Evolutionary conservation across 108 stramenopile species (phyloP).

Genomic region (Stephanodiscus minutulus): DNA sequence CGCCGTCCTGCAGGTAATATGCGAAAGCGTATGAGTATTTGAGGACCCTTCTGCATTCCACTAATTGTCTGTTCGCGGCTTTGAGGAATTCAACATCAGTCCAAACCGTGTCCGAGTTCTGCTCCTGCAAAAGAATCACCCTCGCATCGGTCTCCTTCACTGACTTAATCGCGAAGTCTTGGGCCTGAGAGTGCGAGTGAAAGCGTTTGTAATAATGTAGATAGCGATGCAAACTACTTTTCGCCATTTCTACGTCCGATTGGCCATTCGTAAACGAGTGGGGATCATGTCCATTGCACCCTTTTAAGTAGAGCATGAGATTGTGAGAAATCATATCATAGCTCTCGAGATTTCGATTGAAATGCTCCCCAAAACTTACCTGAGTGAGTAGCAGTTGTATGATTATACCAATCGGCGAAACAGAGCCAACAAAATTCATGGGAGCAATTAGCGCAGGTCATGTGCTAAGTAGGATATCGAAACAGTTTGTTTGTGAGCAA

Average conservation of each 20-base stretch:
- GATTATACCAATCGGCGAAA: conserved; percentile 92
- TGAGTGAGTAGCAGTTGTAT: conserved; percentile 95
- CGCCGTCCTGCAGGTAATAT: conserved; percentile 77
- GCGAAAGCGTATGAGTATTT: conserved; percentile 96
- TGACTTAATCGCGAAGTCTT: conserved; percentile 91
- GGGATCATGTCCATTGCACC: conserved; percentile 90
- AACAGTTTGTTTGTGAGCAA: too few species aligned
- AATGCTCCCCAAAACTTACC: conserved; percentile 40
- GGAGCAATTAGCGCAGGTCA: conserved; percentile 79
- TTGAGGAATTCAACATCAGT: conserved; percentile 97
- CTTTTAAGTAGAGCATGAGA: conserved; percentile 83
- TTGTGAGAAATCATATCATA: neutral
- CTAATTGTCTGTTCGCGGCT: conserved; percentile 93
- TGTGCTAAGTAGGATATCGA: too few species aligned
- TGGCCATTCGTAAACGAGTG: conserved; percentile 46
- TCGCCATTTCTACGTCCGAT: conserved; percentile 84
- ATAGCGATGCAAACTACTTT: conserved; percentile 96
- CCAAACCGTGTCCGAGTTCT: conserved; percentile 77
- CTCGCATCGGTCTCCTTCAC: conserved; percentile 84
- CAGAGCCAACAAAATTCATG: conserved; percentile 99
- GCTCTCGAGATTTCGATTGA: neutral
- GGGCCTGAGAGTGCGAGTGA: conserved; percentile 91
- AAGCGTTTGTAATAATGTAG: conserved; percentile 98
- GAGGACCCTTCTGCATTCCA: conserved; percentile 96
- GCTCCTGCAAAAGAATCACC: conserved; percentile 94